Base-by-base conservation (phyloP, 306 rosid species). In the Astragalus glycyphyllos region DNA sequence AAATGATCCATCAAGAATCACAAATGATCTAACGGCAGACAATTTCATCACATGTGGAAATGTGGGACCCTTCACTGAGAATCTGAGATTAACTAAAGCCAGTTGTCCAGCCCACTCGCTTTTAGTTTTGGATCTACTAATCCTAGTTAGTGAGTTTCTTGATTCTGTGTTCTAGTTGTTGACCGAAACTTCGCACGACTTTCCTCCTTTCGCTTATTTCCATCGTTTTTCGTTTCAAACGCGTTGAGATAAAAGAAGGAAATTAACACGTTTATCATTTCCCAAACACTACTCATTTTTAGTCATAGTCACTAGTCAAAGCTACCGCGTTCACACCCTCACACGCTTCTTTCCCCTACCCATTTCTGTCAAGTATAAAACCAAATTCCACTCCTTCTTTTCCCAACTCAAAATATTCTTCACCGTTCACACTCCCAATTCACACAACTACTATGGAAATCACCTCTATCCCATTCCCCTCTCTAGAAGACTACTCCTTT, bases 371-470 rank as follows among this genome's bases (percentile, higher is more conserved):
- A 59, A 10, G 20, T 60, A 44, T 76, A 56, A 35, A 44, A 34
- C n/a, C 64, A 26, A 4, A 13, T 3, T 3, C 46, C 15, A 45
- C 13, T 13, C 65, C n/a, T 14, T 5, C 34, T 31, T 5, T 8
- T 6, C 67, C 20, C n/a, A 13, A 34, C 46, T 61, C 67, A 16
- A 47, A 44, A 61, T 63, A 31, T 63, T 59, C 76, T 58, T 46
- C 49, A 56, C 13, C 58, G 76, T 86, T 86, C 94, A 82, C 88
- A 86, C 80, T 40, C 40, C 4, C 70, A 8, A 2, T 65, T 68
- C 80, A 69, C 63, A 64, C 78, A 6, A 45, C 23, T 10, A 8
- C 23, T 75, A 74, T 90, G 97, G 97, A 90, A 80, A 86, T 85
- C 7, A 60, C 29, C 13, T 59, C 86, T 0, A 7, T 78, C 26